Percentiles rank a stretch among this genome's conserved stretches.
phyloP scores from a whole-genome alignment of 768 basidiomycete genomes.

The Leccinellum rugosiceps region DNA sequence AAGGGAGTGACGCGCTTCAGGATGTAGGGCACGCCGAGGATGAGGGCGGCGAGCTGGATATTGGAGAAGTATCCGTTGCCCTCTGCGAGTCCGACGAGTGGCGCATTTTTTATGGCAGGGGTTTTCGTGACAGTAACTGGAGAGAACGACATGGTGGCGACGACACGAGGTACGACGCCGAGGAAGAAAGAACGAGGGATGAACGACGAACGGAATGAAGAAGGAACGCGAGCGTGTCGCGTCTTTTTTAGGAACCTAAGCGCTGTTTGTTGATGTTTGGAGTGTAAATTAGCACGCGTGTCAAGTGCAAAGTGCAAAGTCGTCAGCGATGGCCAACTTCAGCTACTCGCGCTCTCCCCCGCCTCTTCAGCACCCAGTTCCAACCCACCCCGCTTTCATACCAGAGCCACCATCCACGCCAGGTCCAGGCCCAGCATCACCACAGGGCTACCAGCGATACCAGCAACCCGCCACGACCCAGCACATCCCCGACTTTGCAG shows the following conservation, averaged over 20 bases:
- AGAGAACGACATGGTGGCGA: slow-evolving; percentile 39
- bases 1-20: slow-evolving; percentile 80
- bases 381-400: slow-evolving; percentile 83
- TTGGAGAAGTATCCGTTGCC: slow-evolving; percentile 87
- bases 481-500: slow-evolving; percentile 48
- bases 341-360: slow-evolving; percentile 60
- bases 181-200: neutral
- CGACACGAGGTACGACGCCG: slow-evolving; percentile 6
- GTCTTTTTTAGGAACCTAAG: slow-evolving; percentile 21
- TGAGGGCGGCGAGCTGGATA: slow-evolving; percentile 66
- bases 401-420: slow-evolving; percentile 78
- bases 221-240: neutral
- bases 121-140: slow-evolving; percentile 61
- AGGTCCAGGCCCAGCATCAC: slow-evolving; percentile 63
- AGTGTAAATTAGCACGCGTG: neutral
- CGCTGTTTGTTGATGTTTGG: slow-evolving; percentile 21
- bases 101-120: slow-evolving; percentile 83
- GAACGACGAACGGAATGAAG: slow-evolving; percentile 9
- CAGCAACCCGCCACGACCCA: slow-evolving; percentile 33
- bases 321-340: slow-evolving; percentile 28
- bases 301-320: neutral
- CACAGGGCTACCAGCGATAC: slow-evolving; percentile 44
- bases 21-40: slow-evolving; percentile 80
- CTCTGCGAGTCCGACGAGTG: slow-evolving; percentile 76
- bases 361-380: slow-evolving; percentile 83